A percentile compares a stretch with the other conserved stretches of the same genome.
phyloP scores from a whole-genome alignment of 2,329 filamentous ascomycete genomes.

The Helotiales sp. region DNA sequence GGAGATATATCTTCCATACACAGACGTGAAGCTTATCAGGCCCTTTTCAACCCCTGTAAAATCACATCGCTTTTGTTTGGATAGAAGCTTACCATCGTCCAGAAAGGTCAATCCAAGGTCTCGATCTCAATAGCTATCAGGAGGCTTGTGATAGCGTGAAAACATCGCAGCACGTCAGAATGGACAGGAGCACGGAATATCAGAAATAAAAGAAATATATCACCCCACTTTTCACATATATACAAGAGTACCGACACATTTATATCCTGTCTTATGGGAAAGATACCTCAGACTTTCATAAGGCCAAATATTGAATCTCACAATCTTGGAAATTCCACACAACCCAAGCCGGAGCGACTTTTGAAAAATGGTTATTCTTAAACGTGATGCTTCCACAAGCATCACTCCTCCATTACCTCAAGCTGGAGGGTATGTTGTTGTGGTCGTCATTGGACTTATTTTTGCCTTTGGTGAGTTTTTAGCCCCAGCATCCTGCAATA shows the following conservation, averaged over 20 bases:
- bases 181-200: neutral
- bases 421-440: conserved; percentile 17
- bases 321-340: neutral
- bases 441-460: conserved; percentile 12
- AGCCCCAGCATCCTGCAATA: too few species aligned
- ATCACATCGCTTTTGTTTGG: neutral
- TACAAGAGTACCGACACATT: neutral
- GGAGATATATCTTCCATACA: neutral
- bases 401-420: conserved; percentile 15
- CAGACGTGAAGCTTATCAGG: neutral
- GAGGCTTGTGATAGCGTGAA: neutral
- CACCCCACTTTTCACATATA: neutral
- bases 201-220: neutral
- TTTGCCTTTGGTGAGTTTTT: conserved; percentile 12
- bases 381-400: conserved; percentile 4
- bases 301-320: too few species aligned
- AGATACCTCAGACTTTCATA: too few species aligned
- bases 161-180: neutral
- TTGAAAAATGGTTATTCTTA: neutral
- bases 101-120: neutral
- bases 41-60: neutral
- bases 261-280: neutral
- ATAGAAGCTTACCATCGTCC: neutral
- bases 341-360: neutral
- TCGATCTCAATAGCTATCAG: neutral